These are phyloP conservation scores for Citrullus amarus DNA, from an alignment of 306 rosid genomes.

Conservation along the genomic window DNA sequence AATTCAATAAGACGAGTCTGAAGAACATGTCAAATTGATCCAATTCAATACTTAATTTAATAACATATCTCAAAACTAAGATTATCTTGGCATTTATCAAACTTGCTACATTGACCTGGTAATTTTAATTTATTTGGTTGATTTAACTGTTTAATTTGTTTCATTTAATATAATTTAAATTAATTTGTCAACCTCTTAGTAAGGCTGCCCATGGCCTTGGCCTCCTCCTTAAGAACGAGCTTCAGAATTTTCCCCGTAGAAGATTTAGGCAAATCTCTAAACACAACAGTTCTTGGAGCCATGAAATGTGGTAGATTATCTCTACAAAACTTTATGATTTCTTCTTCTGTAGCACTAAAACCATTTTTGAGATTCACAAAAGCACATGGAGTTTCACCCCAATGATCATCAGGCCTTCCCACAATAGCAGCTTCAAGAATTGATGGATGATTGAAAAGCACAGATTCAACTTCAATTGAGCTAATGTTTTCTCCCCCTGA, in stretches of 20 bases:
- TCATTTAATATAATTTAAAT: not conserved
- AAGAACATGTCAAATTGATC: too few species aligned
- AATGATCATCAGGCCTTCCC: not conserved
- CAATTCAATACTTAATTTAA: too few species aligned
- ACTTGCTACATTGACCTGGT: too few species aligned
- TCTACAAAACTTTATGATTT: constrained; percentile 11
- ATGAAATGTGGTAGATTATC: constrained; percentile 5
- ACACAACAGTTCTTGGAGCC: constrained; percentile 15
- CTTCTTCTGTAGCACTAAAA: not conserved
- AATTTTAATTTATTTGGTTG: too few species aligned
- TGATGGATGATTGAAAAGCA: not conserved
- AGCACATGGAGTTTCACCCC: constrained; percentile 16
- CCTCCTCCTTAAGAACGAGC: constrained; percentile 1
- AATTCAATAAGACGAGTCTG: too few species aligned
- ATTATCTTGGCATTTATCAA: too few species aligned
- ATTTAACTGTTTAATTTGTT: too few species aligned
- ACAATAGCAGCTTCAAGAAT: constrained; percentile 11
- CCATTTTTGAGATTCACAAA: constrained; percentile 15
- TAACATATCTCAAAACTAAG: too few species aligned
- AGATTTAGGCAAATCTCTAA: constrained; percentile 16
- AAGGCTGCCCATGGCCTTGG: constrained; percentile 11
- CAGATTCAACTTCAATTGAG: constrained; percentile 6
- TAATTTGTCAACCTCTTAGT: constrained; percentile 23
- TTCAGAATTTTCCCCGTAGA: constrained; percentile 14
- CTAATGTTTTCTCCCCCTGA: constrained; percentile 14